Evolutionary conservation across 495 filamentous ascomycete genomes (phyloP), one percentile per base, ranked within the genome.

Genomic region (Parmelia sp.): DNA sequence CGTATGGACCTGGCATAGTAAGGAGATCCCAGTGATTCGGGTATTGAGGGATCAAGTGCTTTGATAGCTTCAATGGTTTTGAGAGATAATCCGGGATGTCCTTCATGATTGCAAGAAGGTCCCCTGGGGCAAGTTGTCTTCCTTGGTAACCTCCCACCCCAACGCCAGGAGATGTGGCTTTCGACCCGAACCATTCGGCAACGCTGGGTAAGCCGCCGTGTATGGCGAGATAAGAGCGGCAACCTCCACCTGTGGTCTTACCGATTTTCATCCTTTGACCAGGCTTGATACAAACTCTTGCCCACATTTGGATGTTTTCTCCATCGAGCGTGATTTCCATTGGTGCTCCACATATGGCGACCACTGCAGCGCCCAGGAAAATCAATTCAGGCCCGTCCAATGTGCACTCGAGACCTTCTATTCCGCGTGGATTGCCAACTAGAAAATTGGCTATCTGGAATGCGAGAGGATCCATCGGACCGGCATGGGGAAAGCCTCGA

Each of bases 61-160:
- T 63, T 31, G 82, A 77, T 9, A 84, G 56, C 27, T 62, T 64
- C 53, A 74, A 36, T 29, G 73, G 58, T 27, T 68, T 70, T 9
- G 60, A 45, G 36, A 60, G 65, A 40, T 69, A 42, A 7, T 72
- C 70, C 53, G 72, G 73, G 25, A 75, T 44, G 12, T 75, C 40
- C 21, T 71, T 75, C 4, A 64, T 55, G 58, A 79, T 75, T 0
- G 72, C 71, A 5, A 86, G 69, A 27, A 82, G 69, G 62, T 86
- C 85, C 9, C 83, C 82, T 23, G 78, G 68, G 8, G 76, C 76
- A 37, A 88, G 74, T 40, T 74, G 70, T 63, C 85, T 74, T 4
- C 84, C 85, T 71, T 87, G 79, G 39, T 80, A 80, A 1, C 85
- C 85, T n/a, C 85, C 85, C 56, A 85, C 76, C 8, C 70, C 77